Percentiles rank a stretch among this genome's conserved stretches.
These are phyloP conservation scores for Penicillium longicatenatum DNA, from an alignment of 495 filamentous ascomycete species.

Conservation along the genomic window DNA sequence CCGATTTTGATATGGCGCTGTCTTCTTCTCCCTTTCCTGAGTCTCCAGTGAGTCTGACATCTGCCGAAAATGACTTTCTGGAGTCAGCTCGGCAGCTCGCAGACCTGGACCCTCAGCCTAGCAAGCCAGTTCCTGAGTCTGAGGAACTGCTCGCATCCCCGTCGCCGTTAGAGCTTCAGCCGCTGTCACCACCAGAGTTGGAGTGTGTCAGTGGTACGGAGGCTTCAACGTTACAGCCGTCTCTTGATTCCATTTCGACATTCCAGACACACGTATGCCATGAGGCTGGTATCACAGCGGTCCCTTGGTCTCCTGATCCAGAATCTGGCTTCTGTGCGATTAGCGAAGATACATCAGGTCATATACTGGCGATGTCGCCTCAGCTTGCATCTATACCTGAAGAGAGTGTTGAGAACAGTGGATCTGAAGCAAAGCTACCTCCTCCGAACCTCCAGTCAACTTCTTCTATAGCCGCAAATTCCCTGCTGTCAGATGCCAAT, in stretches of 20 bases:
- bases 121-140: not conserved
- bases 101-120: not conserved
- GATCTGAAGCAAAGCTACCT: not conserved
- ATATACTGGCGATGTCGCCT: slow-evolving; percentile 5
- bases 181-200: not conserved
- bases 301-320: not conserved
- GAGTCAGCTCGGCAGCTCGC: not conserved
- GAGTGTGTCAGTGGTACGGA: not conserved
- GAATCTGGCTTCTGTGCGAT: not conserved
- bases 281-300: not conserved
- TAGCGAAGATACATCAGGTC: not conserved
- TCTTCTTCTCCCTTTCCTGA: not conserved
- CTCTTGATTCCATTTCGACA: not conserved
- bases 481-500: not conserved
- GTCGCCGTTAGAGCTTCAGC: slow-evolving; percentile 11
- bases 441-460: not conserved
- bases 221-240: not conserved
- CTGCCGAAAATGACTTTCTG: not conserved
- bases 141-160: slow-evolving; percentile 10
- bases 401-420: slow-evolving; percentile 10
- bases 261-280: not conserved
- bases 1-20: slow-evolving; percentile 5
- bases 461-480: not conserved
- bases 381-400: slow-evolving; percentile 16
- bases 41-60: not conserved